phyloP scores from a whole-genome alignment of 1,284 basidiomycete species.

The Austroboletus niveus region DNA sequence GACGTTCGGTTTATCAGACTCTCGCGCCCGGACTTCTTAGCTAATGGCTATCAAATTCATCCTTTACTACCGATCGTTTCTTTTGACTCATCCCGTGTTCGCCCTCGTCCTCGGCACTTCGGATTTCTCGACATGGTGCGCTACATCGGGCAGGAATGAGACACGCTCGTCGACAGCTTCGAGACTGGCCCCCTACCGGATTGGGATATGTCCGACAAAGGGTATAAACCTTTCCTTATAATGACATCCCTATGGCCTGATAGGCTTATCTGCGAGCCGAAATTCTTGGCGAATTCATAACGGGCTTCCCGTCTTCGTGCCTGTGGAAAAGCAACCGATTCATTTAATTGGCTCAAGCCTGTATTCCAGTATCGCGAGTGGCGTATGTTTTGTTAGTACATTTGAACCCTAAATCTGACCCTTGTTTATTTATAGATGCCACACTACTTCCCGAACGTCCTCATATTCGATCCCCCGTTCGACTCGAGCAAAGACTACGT shows the following conservation, averaged over 20 bases:
- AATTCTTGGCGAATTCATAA: slow-evolving; percentile 10
- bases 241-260: too few relatives aligned
- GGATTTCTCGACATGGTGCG: slow-evolving; percentile 21
- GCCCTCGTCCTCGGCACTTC: slow-evolving; percentile 20
- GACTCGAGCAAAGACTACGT: slow-evolving; percentile 21
- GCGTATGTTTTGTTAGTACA: slow-evolving; percentile 15
- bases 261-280: slow-evolving; percentile 4
- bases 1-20: slow-evolving; percentile 13
- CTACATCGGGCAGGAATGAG: slow-evolving; percentile 23
- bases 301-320: slow-evolving; percentile 15
- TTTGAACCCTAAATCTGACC: background rate
- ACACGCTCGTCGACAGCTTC: slow-evolving; percentile 13
- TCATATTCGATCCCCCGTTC: slow-evolving; percentile 17
- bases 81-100: slow-evolving; percentile 19
- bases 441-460: slow-evolving; percentile 19
- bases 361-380: slow-evolving; percentile 24
- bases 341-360: slow-evolving; percentile 17
- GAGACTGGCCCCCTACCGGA: slow-evolving; percentile 19
- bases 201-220: slow-evolving; percentile 5
- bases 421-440: slow-evolving; percentile 7
- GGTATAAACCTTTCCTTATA: too few relatives aligned
- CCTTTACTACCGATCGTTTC: slow-evolving; percentile 18
- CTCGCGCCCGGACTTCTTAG: slow-evolving; percentile 12
- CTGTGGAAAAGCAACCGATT: slow-evolving; percentile 10
- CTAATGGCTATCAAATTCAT: slow-evolving; percentile 20